These are phyloP conservation scores for Ceratocystis albifundus DNA, from an alignment of 2,329 filamentous ascomycete species.

Conservation along the genomic window DNA sequence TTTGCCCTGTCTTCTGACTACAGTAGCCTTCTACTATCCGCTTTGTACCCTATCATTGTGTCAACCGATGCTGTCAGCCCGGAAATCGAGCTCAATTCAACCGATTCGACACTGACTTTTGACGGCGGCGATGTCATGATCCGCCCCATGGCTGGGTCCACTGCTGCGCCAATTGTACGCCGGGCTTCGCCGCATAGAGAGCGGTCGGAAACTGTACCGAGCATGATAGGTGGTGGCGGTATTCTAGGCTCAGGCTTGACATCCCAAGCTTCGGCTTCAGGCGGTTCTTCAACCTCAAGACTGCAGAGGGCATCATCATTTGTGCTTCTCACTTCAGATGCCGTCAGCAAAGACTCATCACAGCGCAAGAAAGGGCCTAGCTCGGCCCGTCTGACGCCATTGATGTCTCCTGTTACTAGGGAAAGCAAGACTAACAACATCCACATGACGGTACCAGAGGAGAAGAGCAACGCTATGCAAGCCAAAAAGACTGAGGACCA, in stretches of 20 bases:
- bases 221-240: not conserved
- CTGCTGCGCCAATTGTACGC: constrained; percentile 58
- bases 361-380: constrained; percentile 33
- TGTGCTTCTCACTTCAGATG: constrained; percentile 62
- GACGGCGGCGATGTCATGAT: constrained; percentile 78
- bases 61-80: constrained; percentile 73
- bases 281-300: constrained; percentile 34
- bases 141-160: constrained; percentile 54
- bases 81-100: constrained; percentile 75
- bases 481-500: constrained; percentile 36
- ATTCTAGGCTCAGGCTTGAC: constrained; percentile 3
- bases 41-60: constrained; percentile 78
- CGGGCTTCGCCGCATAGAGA: constrained; percentile 41
- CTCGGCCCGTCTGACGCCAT: constrained; percentile 50
- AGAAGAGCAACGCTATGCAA: not conserved
- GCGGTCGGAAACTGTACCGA: constrained; percentile 38
- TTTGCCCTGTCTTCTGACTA: constrained; percentile 74
- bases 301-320: constrained; percentile 81
- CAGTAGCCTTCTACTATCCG: constrained; percentile 62
- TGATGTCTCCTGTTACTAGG: constrained; percentile 37
- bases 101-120: constrained; percentile 69
- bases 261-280: constrained; percentile 4
- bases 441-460: not conserved
- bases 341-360: not conserved
- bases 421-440: not conserved